Evolutionary conservation across 371 early-diverging fungal genomes (phyloP), one percentile per base, ranked within the genome.

Genomic region (Mucor circinelloides): DNA sequence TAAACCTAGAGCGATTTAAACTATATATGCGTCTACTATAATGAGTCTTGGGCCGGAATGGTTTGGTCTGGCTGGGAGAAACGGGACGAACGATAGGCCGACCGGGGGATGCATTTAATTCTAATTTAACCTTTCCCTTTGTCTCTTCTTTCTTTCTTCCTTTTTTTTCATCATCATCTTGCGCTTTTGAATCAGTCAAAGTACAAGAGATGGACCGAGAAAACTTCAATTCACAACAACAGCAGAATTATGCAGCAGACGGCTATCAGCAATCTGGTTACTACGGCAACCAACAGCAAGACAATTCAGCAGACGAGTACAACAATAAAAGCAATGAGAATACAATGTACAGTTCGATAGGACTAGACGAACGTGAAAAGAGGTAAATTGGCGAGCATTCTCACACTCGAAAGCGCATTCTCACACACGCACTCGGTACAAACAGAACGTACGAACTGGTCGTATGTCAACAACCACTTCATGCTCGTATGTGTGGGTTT

Each of bases 401-500:
- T 40, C n/a, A n/a, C n/a, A n/a, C n/a, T n/a, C n/a, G n/a, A 50
- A 34, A 36, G 44, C n/a, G 19, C 0, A 44, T 44, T 44, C 7
- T 7, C n/a, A 40, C 17, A 15, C 6, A n/a, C 19, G 2, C 19
- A 44, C 19, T 34, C 6, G 10, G 10, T 34, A 44, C 44, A 38
- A 38, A 15, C 60, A 87, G 87, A 67, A 76, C 80, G 1, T 85
- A 87, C 67, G 80, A 82, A 60, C 67, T 87, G 1, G 68, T 77
- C 0, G 85, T 87, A 36, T 83, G 82, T 21, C 94, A 94, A 63
- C 91, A 94, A 58, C 94, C 94, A 2, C 79, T 88, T 63, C 92
- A 91, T 71, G 91, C 93, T 10, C 79, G 93, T 2, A 91, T 91
- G 90, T 93, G 93, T 72, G 94, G 93, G 12, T 91, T 91, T 81